Conservation (phyloP, 2,329 filamentous ascomycete genomes). For the Aspergillus nomiae region DNA sequence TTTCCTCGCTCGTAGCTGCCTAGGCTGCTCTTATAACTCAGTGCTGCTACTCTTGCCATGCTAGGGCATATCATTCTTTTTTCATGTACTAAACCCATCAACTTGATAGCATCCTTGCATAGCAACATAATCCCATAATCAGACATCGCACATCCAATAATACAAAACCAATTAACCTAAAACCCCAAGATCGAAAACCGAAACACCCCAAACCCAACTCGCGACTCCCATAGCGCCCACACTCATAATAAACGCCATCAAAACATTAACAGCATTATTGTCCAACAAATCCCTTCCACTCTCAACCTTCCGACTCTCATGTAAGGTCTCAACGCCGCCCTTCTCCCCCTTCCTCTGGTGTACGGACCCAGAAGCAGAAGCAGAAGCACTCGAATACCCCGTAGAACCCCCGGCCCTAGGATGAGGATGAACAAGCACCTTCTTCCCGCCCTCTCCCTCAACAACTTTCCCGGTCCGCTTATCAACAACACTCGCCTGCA, state of each 20-base stretch:
- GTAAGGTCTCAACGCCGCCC: constrained; percentile 31
- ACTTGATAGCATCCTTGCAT: background rate
- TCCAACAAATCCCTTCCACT: constrained; percentile 75
- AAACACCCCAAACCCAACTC: constrained; percentile 35
- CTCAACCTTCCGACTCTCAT: constrained; percentile 65
- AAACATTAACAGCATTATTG: constrained; percentile 93
- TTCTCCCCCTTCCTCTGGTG: background rate
- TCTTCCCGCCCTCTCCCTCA: constrained; percentile 75
- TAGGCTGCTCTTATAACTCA: background rate
- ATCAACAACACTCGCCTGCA: constrained; percentile 87
- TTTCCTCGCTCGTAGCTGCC: too few species aligned
- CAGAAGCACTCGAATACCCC: background rate
- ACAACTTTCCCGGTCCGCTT: constrained; percentile 82
- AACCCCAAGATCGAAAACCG: constrained; percentile 11
- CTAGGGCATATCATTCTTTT: background rate
- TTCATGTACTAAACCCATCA: background rate
- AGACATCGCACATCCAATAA: background rate
- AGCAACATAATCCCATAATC: background rate
- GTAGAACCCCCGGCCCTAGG: constrained; percentile 23
- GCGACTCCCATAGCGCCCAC: constrained; percentile 69
- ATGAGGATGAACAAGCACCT: constrained; percentile 40
- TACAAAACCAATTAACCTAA: background rate
- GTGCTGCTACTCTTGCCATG: background rate
- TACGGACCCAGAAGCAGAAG: background rate
- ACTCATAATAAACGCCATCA: constrained; percentile 86